Conservation (phyloP, 2,329 filamentous ascomycete genomes). For the Fusarium camptoceras region DNA sequence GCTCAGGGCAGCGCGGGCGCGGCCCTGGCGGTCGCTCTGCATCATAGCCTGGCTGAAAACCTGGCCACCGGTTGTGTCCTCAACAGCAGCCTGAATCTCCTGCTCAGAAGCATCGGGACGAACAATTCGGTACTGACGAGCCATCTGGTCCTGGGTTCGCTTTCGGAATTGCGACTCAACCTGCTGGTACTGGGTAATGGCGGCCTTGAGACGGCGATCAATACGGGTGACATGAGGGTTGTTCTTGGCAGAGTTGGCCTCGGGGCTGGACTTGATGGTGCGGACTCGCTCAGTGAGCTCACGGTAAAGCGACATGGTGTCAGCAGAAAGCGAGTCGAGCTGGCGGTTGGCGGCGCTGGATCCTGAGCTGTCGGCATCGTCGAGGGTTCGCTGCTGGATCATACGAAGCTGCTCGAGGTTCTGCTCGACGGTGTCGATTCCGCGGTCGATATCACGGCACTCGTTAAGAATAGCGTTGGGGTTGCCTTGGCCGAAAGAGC, state of each 20-base stretch:
- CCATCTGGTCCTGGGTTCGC: constrained; percentile 84
- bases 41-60: constrained; percentile 91
- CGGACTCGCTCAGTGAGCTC: constrained; percentile 83
- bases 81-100: constrained; percentile 82
- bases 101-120: constrained; percentile 81
- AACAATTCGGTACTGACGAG: constrained; percentile 90
- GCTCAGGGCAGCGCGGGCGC: constrained; percentile 81
- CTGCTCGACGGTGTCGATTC: constrained; percentile 78
- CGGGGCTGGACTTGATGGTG: constrained; percentile 83
- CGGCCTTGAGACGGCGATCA: constrained; percentile 81
- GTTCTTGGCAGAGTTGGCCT: constrained; percentile 79
- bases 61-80: constrained; percentile 77
- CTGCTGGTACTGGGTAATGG: constrained; percentile 84
- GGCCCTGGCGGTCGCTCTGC: constrained; percentile 82
- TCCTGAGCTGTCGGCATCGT: constrained; percentile 77
- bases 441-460: constrained; percentile 81
- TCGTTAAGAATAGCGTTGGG: constrained; percentile 86
- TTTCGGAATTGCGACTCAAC: constrained; percentile 84
- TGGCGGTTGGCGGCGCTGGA: constrained; percentile 74
- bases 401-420: constrained; percentile 78
- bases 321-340: constrained; percentile 78
- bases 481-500: constrained; percentile 63
- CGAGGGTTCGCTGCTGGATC: constrained; percentile 77
- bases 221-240: constrained; percentile 83
- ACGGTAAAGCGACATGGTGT: constrained; percentile 87